Percentiles rank a stretch among this genome's conserved stretches.
phyloP scores from a whole-genome alignment of 2,329 filamentous ascomycete genomes.

The Thielaviopsis ethacetica region DNA sequence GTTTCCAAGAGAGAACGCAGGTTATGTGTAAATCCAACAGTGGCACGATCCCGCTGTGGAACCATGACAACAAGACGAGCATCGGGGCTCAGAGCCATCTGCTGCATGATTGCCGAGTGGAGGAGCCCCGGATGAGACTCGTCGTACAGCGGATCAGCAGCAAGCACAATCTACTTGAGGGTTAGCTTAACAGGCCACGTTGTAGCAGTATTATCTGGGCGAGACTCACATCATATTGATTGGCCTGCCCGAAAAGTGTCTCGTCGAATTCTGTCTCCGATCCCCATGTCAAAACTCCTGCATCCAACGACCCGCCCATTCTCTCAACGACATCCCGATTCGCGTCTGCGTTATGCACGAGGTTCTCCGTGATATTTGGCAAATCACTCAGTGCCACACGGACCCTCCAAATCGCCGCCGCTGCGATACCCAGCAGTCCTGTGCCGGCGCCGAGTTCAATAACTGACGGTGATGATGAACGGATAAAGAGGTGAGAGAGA shows the following conservation, averaged over 20 bases:
- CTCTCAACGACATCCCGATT: constrained; percentile 42
- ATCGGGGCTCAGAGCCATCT: constrained; percentile 39
- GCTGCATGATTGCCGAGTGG: constrained; percentile 49
- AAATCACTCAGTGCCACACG: constrained; percentile 67
- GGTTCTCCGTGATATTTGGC: constrained; percentile 66
- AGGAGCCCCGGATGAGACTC: constrained; percentile 64
- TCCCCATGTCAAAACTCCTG: constrained; percentile 62
- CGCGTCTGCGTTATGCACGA: constrained; percentile 52
- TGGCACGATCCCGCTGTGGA: constrained; percentile 57
- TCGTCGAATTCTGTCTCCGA: constrained; percentile 28
- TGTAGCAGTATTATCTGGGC: not conserved
- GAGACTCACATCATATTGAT: constrained; percentile 33
- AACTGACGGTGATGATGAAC: constrained; percentile 21
- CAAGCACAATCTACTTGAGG: constrained; percentile 48
- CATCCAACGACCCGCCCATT: constrained; percentile 39
- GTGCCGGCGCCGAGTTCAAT: constrained; percentile 84
- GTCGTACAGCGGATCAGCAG: constrained; percentile 77
- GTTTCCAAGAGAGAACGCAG: constrained; percentile 48
- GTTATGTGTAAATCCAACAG: constrained; percentile 40
- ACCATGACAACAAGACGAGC: constrained; percentile 65
- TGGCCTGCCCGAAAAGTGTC: constrained; percentile 25
- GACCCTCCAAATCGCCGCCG: constrained; percentile 52
- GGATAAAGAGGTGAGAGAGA: constrained; percentile 29
- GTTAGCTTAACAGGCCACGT: not conserved
- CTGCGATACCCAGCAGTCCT: constrained; percentile 75